A percentile compares a stretch with the other conserved stretches of the same genome.
These are phyloP conservation scores for Saturnispora bothae DNA, from an alignment of 805 yeast species.

Conservation along the genomic window DNA sequence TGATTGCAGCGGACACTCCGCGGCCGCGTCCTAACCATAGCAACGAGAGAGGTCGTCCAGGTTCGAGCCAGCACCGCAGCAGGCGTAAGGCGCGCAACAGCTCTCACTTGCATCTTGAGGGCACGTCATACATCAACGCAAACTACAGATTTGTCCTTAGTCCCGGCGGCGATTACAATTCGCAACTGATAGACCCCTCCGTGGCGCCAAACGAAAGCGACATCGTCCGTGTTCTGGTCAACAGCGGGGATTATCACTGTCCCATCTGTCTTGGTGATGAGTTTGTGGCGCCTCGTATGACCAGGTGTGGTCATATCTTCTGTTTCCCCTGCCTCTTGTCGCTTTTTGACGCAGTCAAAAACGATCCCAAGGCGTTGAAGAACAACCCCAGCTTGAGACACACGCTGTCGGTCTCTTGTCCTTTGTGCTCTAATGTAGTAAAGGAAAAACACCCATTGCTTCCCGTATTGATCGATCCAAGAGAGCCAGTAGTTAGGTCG, in stretches of 20 bases:
- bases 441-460: slow-evolving; percentile 44
- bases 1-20: slow-evolving; percentile 40
- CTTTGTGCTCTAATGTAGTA: slow-evolving; percentile 58
- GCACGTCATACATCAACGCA: slow-evolving; percentile 68
- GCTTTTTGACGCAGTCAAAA: slow-evolving; percentile 41
- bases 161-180: slow-evolving; percentile 39
- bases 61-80: slow-evolving; percentile 14
- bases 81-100: neutral
- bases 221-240: slow-evolving; percentile 64
- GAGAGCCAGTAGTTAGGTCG: slow-evolving; percentile 37
- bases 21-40: slow-evolving; percentile 25
- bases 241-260: slow-evolving; percentile 59
- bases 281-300: slow-evolving; percentile 90
- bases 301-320: slow-evolving; percentile 86
- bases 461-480: slow-evolving; percentile 46
- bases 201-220: slow-evolving; percentile 50
- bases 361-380: slow-evolving; percentile 8
- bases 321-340: slow-evolving; percentile 76
- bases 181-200: slow-evolving; percentile 66
- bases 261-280: slow-evolving; percentile 85
- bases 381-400: slow-evolving; percentile 24
- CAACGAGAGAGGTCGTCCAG: neutral
- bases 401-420: slow-evolving; percentile 38
- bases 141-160: slow-evolving; percentile 80
- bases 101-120: slow-evolving; percentile 37